Evolutionary conservation across 352 stramenopile genomes (phyloP).

Genomic region (Globisporangium spiculum): DNA sequence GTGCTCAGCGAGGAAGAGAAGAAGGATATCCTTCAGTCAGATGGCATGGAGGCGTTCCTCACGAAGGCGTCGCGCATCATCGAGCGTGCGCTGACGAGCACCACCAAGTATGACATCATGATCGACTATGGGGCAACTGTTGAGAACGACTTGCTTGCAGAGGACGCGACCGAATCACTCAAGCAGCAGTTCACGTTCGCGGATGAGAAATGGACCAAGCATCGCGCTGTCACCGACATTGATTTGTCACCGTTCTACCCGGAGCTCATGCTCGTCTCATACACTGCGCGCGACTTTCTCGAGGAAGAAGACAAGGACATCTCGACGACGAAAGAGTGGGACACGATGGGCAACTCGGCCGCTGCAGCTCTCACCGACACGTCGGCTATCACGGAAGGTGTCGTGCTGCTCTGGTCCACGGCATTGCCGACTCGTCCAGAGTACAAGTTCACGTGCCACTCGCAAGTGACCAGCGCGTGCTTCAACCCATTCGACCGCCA

Average conservation of each 20-base stretch:
- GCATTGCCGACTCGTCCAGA: slow-evolving; percentile 75
- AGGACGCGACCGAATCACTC: slow-evolving; percentile 60
- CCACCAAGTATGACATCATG: slow-evolving; percentile 83
- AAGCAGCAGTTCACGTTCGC: slow-evolving; percentile 73
- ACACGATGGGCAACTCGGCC: slow-evolving; percentile 64
- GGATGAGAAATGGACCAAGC: slow-evolving; percentile 80
- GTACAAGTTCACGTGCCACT: slow-evolving; percentile 87
- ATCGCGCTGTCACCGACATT: slow-evolving; percentile 79
- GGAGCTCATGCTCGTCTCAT: slow-evolving; percentile 68
- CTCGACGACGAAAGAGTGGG: slow-evolving; percentile 56
- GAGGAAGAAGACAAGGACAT: slow-evolving; percentile 71
- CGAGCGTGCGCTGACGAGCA: slow-evolving; percentile 73
- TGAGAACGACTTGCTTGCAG: slow-evolving; percentile 49
- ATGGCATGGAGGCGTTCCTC: slow-evolving; percentile 76
- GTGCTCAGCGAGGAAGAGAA: slow-evolving; percentile 55
- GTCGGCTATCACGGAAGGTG: slow-evolving; percentile 63
- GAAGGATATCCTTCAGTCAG: slow-evolving; percentile 65
- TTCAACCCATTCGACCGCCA: slow-evolving; percentile 88
- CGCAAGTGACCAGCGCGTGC: slow-evolving; percentile 80
- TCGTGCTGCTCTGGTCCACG: slow-evolving; percentile 85
- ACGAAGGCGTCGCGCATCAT: slow-evolving; percentile 74
- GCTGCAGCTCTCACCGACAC: slow-evolving; percentile 49
- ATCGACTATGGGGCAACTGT: slow-evolving; percentile 78
- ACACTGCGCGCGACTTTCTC: slow-evolving; percentile 67
- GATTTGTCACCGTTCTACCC: slow-evolving; percentile 83